Evolutionary conservation across 2,329 filamentous ascomycete genomes (phyloP), one percentile per base, ranked within the genome.

Genomic region (Bipolaris bicolor): DNA sequence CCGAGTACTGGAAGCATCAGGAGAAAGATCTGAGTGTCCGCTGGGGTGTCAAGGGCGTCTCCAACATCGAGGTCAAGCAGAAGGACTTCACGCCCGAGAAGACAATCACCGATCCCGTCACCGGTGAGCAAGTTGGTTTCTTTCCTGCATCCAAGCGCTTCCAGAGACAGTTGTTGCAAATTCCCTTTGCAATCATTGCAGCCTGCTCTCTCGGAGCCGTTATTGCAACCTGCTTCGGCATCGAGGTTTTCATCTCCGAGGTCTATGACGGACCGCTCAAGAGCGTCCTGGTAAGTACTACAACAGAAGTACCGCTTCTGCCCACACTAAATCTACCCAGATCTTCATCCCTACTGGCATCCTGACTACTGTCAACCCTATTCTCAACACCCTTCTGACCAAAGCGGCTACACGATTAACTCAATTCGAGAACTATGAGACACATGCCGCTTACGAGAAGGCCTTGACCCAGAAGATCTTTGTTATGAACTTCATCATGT

Each of bases 1-100:
- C 96, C 55, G 94, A 98, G 74, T 97, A 90, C 77, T 98, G 94
- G 94, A 97, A 96, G 79, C 90, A 94, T 68, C 91, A 96, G 75
- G 92, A 98, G 76, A 82, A 88, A 1, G 93, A 98, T 71, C 82
- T 98, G 7, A 88, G 89, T 7, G 86, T 97, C 15, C 86, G 91
- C 66, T 98, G 94, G 94, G 90, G 90, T 13, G 92, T 97, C 3
- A 88, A 90, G 49, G 90, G 90, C 6, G 92, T 96, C 1, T 93
- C 90, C 3, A 84, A 82, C 48, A 91, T 97, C 51, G 91, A 97
- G 69, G 86, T 86, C 41, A 90, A 89, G 63, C 85, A 92, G 45
- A 84, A 86, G 34, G 85, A 94, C 68, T 98, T 97, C 76, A 78
- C 86, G 64, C 90, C 90, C 78, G 92, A 97, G 53, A 87, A 87